phyloP scores from a whole-genome alignment of 176 grass and related monocot species.

The Zoysia pacifica region DNA sequence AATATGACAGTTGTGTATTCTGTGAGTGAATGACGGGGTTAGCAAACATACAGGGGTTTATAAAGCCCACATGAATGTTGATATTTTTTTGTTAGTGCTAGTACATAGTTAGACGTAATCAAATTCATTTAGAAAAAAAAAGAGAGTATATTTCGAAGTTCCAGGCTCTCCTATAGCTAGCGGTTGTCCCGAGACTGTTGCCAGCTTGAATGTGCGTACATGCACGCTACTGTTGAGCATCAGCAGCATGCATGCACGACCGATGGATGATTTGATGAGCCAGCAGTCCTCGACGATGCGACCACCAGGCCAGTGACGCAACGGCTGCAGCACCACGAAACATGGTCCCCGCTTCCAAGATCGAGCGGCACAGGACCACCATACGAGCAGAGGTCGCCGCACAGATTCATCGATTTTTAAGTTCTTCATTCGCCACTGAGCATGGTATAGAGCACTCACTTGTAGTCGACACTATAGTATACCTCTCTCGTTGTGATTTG shows the following conservation, averaged over 20 bases:
- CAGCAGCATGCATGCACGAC: not conserved
- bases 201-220: not conserved
- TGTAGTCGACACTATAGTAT: not conserved
- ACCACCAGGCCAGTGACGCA: not conserved
- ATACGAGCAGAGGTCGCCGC: no score
- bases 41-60: no score
- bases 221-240: not conserved
- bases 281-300: not conserved
- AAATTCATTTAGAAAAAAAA: not conserved
- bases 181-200: not conserved
- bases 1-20: no score
- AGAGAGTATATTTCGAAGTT: no score
- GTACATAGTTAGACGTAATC: not conserved
- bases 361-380: no score
- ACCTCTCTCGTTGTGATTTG: not conserved
- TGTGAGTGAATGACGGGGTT: no score
- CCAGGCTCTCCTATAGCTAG: no score
- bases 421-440: no score
- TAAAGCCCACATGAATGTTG: no score
- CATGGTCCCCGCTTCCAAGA: not conserved
- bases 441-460: no score
- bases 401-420: no score
- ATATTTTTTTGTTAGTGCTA: not conserved
- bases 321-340: conserved; percentile 23
- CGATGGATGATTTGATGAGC: not conserved